Evolutionary conservation across 345 rosid genomes (phyloP).

Genomic region (Euphorbia pulcherrima): DNA sequence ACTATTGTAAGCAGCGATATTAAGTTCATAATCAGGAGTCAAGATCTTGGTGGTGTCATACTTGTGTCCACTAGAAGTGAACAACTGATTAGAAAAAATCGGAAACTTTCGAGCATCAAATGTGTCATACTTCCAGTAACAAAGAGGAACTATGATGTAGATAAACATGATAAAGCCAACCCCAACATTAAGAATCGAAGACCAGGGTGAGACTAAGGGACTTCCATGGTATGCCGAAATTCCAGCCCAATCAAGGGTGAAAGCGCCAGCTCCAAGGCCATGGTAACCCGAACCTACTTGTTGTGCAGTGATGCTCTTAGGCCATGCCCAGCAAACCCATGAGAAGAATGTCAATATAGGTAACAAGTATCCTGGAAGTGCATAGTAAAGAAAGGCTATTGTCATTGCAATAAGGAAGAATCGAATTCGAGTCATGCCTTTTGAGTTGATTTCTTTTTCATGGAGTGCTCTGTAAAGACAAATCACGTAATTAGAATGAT

Average conservation of each 20-base stretch:
- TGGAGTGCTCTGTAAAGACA: conserved; percentile 74
- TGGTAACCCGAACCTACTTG: conserved; percentile 96
- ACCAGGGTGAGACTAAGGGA: conserved; percentile 89
- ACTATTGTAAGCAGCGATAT: conserved; percentile 56
- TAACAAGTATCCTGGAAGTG: conserved; percentile 84
- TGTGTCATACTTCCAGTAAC: conserved; percentile 90
- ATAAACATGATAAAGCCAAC: conserved; percentile 89
- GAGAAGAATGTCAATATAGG: conserved; percentile 92
- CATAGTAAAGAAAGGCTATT: conserved; percentile 77
- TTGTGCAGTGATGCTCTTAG: conserved; percentile 84
- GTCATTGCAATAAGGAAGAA: conserved; percentile 62
- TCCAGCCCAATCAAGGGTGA: conserved; percentile 99
- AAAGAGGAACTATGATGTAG: conserved; percentile 81
- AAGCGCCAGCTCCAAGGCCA: conserved; percentile 92
- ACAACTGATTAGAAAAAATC: conserved; percentile 82
- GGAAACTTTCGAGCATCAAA: conserved; percentile 88
- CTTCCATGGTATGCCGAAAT: conserved; percentile 98
- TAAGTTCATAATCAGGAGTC: conserved; percentile 58
- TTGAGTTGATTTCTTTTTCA: conserved; percentile 58
- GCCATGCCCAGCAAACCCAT: conserved; percentile 96
- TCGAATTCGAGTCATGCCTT: conserved; percentile 70
- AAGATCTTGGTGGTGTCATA: conserved; percentile 83
- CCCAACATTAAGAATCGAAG: conserved; percentile 83
- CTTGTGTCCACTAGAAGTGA: conserved; percentile 64
- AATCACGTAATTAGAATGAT: conserved; percentile 3